Conservation (phyloP, 805 yeast genomes). For the Hanseniaspora guilliermondii region DNA sequence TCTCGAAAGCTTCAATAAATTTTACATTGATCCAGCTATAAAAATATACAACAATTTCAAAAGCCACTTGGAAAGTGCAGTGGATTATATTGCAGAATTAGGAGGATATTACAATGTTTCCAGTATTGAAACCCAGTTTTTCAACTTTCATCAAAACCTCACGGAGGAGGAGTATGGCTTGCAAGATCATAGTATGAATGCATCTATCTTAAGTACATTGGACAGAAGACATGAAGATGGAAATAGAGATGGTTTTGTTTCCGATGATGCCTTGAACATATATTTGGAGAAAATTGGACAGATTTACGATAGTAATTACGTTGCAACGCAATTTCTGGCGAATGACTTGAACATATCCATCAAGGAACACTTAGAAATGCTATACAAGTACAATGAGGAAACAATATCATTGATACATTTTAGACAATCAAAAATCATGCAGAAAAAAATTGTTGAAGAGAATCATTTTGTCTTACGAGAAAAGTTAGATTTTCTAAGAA, state of each 20-base stretch:
- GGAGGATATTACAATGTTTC: constrained; percentile 59
- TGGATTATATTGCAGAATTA: constrained; percentile 59
- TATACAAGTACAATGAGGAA: constrained; percentile 27
- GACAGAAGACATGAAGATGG: neutral
- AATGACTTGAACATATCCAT: constrained; percentile 26
- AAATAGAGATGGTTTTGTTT: constrained; percentile 30
- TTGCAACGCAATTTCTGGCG: constrained; percentile 36
- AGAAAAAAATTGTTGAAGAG: constrained; percentile 33
- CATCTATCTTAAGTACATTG: neutral
- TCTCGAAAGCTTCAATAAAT: constrained; percentile 23
- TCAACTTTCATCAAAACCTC: constrained; percentile 1
- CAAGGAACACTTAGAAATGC: constrained; percentile 30
- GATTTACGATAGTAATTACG: constrained; percentile 61
- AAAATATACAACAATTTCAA: constrained; percentile 12
- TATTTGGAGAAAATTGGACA: constrained; percentile 72
- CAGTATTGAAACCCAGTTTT: constrained; percentile 34
- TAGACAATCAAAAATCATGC: constrained; percentile 45
- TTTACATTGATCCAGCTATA: neutral
- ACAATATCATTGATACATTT: constrained; percentile 41
- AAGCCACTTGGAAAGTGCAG: constrained; percentile 37
- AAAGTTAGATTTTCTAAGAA: constrained; percentile 25
- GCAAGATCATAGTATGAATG: constrained; percentile 37
- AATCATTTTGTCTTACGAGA: constrained; percentile 26
- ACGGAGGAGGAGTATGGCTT: constrained; percentile 12
- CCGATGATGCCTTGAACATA: constrained; percentile 40